phyloP scores from a whole-genome alignment of 768 basidiomycete species.

The Imleria badia region DNA sequence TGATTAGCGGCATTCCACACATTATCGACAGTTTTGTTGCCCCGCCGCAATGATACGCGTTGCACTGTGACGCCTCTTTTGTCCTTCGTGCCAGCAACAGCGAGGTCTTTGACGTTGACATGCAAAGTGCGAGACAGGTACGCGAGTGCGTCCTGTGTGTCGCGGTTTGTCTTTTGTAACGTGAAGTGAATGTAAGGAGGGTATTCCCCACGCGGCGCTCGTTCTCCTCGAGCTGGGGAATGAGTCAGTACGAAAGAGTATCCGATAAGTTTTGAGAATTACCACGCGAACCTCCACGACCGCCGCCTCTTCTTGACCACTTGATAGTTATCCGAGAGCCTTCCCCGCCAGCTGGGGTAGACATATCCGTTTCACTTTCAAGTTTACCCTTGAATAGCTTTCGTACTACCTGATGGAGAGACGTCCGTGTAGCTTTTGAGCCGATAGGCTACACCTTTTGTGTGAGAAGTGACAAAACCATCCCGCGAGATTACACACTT shows the following conservation, averaged over 20 bases:
- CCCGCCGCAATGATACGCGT: constrained; percentile 77
- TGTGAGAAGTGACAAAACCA: constrained; percentile 13
- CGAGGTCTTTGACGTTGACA: constrained; percentile 75
- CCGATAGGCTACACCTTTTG: constrained; percentile 62
- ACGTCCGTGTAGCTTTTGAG: constrained; percentile 78
- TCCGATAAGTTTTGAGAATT: not conserved
- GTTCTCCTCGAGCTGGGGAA: constrained; percentile 36
- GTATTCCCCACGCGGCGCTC: constrained; percentile 59
- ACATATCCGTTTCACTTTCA: constrained; percentile 74
- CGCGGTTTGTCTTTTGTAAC: constrained; percentile 95
- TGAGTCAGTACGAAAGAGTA: not conserved
- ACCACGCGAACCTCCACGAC: constrained; percentile 44
- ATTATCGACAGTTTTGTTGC: constrained; percentile 74
- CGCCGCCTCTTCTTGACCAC: constrained; percentile 60
- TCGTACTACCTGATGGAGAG: constrained; percentile 78
- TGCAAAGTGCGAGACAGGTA: constrained; percentile 79
- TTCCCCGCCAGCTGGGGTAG: constrained; percentile 49
- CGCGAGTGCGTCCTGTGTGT: constrained; percentile 90
- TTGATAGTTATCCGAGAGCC: constrained; percentile 79
- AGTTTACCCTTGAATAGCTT: constrained; percentile 81
- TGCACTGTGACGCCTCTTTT: constrained; percentile 97
- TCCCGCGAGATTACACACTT: constrained; percentile 53
- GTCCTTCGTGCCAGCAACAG: constrained; percentile 95
- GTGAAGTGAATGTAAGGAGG: constrained; percentile 96
- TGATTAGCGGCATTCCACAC: constrained; percentile 85